These are phyloP conservation scores for Diplodia sapinea DNA, from an alignment of 2,329 filamentous ascomycete species.

Conservation along the genomic window DNA sequence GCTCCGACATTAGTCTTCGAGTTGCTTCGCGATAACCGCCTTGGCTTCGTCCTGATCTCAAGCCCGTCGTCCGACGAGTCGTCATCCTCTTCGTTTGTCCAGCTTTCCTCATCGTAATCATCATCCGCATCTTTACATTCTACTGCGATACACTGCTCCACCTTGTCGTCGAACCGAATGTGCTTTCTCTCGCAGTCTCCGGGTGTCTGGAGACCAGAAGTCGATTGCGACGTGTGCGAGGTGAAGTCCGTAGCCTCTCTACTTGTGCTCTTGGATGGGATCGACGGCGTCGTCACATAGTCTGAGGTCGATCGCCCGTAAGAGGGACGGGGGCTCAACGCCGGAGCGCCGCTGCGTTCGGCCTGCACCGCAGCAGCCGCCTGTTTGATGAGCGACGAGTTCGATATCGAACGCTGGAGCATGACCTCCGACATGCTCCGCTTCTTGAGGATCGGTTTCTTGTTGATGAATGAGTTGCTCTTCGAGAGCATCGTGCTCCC, in stretches of 20 bases:
- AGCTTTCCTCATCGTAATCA: constrained; percentile 64
- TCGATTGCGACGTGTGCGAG: constrained; percentile 69
- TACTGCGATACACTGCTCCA: constrained; percentile 93
- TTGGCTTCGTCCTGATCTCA: constrained; percentile 78
- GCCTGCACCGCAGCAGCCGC: constrained; percentile 85
- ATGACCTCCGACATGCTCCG: constrained; percentile 95
- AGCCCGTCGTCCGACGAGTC: constrained; percentile 74
- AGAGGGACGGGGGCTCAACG: constrained; percentile 49
- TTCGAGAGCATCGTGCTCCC: constrained; percentile 65
- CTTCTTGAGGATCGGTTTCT: constrained; percentile 96
- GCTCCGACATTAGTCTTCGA: constrained; percentile 59
- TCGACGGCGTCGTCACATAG: constrained; percentile 63
- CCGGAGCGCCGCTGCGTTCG: constrained; percentile 55
- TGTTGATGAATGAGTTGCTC: constrained; percentile 71
- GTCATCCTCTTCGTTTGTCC: constrained; percentile 55
- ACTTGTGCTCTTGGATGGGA: constrained; percentile 66
- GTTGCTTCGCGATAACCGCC: constrained; percentile 60
- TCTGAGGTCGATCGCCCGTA: constrained; percentile 72
- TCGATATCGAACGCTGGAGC: constrained; percentile 85
- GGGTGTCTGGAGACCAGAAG: constrained; percentile 73
- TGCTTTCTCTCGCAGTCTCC: constrained; percentile 72
- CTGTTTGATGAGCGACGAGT: constrained; percentile 87
- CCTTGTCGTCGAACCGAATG: constrained; percentile 96
- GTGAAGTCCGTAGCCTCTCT: constrained; percentile 69
- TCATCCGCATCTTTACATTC: constrained; percentile 78